Conservation (phyloP, 208 protist species). For the Leishmania gerbilli region DNA sequence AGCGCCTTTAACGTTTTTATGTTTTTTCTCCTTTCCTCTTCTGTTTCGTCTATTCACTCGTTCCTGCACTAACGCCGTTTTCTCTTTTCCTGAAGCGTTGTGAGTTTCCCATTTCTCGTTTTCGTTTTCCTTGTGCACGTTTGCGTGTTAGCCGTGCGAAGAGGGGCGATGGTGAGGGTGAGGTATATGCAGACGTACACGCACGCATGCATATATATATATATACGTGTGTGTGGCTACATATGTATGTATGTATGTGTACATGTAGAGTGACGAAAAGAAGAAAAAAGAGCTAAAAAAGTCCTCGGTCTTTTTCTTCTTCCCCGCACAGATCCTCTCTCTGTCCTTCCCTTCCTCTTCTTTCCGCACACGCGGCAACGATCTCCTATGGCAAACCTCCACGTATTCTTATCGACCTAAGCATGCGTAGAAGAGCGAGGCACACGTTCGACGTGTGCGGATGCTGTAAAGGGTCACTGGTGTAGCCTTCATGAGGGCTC, state of each 20-base stretch:
- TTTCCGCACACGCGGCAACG: neutral
- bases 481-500: neutral
- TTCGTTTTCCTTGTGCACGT: neutral
- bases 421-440: neutral
- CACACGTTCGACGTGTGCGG: neutral
- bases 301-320: neutral
- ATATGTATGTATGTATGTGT: neutral
- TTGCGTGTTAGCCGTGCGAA: neutral
- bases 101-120: neutral
- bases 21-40: neutral
- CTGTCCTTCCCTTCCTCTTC: slow-evolving; percentile 6
- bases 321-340: neutral
- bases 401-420: neutral
- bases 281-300: neutral
- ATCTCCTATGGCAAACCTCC: neutral
- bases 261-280: neutral
- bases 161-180: neutral
- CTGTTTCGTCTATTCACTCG: neutral
- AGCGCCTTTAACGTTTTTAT: neutral
- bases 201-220: neutral
- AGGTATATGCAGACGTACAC: neutral
- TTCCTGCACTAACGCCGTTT: neutral
- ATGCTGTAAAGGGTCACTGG: neutral
- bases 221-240: neutral
- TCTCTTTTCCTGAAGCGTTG: neutral